Evolutionary conservation across 2,329 filamentous ascomycete species (phyloP).

Genomic region (Cytospora mali): DNA sequence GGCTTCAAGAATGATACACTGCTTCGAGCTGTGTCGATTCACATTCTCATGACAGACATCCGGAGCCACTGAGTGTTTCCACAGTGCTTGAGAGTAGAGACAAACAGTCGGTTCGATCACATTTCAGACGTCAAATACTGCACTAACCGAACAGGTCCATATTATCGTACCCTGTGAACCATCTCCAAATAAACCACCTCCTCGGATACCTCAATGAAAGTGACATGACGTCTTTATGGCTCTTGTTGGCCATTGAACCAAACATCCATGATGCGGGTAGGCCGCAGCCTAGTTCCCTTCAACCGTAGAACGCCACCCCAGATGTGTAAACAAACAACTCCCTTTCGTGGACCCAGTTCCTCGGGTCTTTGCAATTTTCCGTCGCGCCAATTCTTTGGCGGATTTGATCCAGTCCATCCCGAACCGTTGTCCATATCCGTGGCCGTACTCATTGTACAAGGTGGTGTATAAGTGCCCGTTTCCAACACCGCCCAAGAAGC

Average conservation of each 20-base stretch:
- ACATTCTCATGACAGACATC: neutral
- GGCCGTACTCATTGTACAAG: neutral
- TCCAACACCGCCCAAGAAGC: neutral
- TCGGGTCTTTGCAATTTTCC: slow-evolving; percentile 22
- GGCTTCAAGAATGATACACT: neutral
- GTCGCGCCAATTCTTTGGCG: slow-evolving; percentile 23
- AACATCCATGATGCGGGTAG: neutral
- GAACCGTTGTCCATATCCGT: slow-evolving; percentile 5
- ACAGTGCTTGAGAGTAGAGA: neutral
- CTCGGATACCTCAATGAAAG: slow-evolving; percentile 16
- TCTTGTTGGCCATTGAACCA: slow-evolving; percentile 15
- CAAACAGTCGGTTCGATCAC: neutral
- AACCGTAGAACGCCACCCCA: slow-evolving; percentile 22
- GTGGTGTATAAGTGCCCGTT: neutral
- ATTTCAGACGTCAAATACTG: slow-evolving; percentile 13
- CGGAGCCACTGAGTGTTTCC: neutral
- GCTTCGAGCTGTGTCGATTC: neutral
- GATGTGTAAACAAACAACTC: slow-evolving; percentile 4
- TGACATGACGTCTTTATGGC: slow-evolving; percentile 10
- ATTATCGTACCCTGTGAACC: neutral
- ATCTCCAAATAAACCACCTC: neutral
- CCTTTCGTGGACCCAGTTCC: slow-evolving; percentile 13
- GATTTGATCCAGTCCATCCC: slow-evolving; percentile 10
- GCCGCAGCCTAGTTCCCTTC: slow-evolving; percentile 13
- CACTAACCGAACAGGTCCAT: slow-evolving; percentile 23